Conservation (phyloP, 768 basidiomycete species). For the Auricularia auricula-judae region DNA sequence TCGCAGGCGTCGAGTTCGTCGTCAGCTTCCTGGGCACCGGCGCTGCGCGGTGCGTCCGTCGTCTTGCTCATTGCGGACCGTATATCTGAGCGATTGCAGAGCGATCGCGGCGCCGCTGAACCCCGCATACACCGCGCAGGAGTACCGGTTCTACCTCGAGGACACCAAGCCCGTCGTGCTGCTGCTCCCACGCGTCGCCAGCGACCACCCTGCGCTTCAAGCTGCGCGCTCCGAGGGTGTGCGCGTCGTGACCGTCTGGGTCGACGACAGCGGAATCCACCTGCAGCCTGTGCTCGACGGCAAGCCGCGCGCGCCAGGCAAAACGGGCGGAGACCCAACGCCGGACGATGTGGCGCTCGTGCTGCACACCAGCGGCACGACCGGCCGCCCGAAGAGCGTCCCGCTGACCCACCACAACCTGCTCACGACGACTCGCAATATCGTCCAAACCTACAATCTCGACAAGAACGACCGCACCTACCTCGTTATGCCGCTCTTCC, state of each 20-base stretch:
- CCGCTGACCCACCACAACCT: conserved; percentile 24
- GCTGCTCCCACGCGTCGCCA: conserved; percentile 6
- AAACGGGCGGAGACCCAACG: not conserved
- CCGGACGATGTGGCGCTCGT: conserved; percentile 40
- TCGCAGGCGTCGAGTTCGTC: conserved; percentile 13
- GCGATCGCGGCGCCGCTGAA: conserved; percentile 16
- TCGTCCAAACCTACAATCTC: conserved; percentile 22
- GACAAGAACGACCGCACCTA: conserved; percentile 18
- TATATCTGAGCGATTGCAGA: conserved; percentile 1
- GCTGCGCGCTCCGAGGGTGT: not conserved
- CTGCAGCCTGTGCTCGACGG: not conserved
- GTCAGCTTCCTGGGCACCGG: conserved; percentile 14
- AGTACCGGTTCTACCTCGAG: conserved; percentile 14
- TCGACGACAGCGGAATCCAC: not conserved
- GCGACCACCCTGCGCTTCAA: not conserved
- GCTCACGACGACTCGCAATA: conserved; percentile 20
- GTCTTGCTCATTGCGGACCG: not conserved
- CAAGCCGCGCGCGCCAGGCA: not conserved
- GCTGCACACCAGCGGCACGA: conserved; percentile 51
- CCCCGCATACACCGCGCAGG: conserved; percentile 11
- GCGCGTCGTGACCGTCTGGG: not conserved
- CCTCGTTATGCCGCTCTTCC: conserved; percentile 46
- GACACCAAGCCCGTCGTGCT: conserved; percentile 16
- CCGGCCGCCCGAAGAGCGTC: conserved; percentile 27
- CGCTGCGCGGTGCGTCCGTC: conserved; percentile 8